Evolutionary conservation across 164 flowering plant species (phyloP).

Genomic region (Kalanchoe fedtschenkoi): DNA sequence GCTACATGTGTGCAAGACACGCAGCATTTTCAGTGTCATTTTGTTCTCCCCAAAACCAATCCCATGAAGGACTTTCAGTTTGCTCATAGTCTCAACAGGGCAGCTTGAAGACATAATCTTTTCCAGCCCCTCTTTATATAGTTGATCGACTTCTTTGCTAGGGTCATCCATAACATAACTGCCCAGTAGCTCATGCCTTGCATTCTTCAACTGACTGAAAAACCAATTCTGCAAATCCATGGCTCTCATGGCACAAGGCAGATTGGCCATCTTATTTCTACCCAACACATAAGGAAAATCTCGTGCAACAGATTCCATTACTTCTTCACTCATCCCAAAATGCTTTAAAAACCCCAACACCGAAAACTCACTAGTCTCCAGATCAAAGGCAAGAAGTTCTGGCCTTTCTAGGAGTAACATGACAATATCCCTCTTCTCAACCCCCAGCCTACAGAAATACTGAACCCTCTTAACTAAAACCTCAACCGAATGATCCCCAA

Average conservation of each 20-base stretch:
- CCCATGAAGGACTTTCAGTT: conserved; percentile 37
- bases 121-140: conserved; percentile 22
- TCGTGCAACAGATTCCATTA: conserved; percentile 16
- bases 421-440: conserved; percentile 25
- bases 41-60: conserved; percentile 60
- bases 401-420: conserved; percentile 37
- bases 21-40: conserved; percentile 23
- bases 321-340: conserved; percentile 30
- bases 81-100: conserved; percentile 20
- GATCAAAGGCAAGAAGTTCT: conserved; percentile 34
- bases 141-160: conserved; percentile 25
- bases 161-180: conserved; percentile 15
- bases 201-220: conserved; percentile 29
- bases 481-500: conserved; percentile 32
- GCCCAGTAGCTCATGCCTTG: conserved; percentile 29
- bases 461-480: conserved; percentile 33
- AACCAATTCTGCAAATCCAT: conserved; percentile 51
- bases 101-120: conserved; percentile 17
- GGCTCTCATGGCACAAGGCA: conserved; percentile 51
- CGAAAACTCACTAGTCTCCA: conserved; percentile 28
- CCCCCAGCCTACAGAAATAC: conserved; percentile 37
- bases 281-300: conserved; percentile 45
- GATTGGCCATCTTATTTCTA: conserved; percentile 39
- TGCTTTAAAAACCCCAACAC: conserved; percentile 35
- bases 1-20: conserved; percentile 26